Conservation (phyloP, 2,329 filamentous ascomycete genomes). For the Fusarium nisikadoi region DNA sequence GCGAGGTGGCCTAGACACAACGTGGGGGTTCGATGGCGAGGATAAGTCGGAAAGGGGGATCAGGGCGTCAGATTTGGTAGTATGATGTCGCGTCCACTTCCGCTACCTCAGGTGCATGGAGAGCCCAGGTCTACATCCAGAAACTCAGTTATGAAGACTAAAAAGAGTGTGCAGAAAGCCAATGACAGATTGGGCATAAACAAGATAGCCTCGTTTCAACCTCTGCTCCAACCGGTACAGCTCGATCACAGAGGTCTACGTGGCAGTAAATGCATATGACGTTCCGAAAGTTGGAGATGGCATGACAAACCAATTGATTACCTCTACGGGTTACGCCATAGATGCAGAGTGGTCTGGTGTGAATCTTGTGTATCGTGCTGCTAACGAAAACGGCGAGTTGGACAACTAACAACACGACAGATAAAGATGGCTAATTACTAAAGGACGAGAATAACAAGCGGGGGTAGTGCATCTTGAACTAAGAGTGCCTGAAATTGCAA, state of each 20-base stretch:
- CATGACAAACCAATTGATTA: background rate
- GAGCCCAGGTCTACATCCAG: rapidly evolving
- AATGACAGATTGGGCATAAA: background rate
- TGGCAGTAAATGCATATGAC: background rate
- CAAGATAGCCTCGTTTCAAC: background rate
- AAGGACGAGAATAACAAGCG: background rate
- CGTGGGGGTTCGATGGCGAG: rapidly evolving
- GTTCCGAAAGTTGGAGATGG: rapidly evolving
- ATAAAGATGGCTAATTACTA: background rate
- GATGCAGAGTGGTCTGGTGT: rapidly evolving
- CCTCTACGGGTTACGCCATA: rapidly evolving
- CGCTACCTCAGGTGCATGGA: background rate
- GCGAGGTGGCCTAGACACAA: rapidly evolving
- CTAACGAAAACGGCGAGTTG: too few species aligned
- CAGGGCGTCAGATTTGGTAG: rapidly evolving
- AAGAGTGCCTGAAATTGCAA: background rate
- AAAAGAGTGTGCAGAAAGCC: rapidly evolving
- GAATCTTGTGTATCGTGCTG: background rate
- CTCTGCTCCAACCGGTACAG: background rate
- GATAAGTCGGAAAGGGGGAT: rapidly evolving
- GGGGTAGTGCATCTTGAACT: rapidly evolving
- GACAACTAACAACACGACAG: rapidly evolving
- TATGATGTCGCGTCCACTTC: background rate
- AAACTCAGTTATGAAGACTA: rapidly evolving
- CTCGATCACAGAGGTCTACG: background rate